Conservation (phyloP, 352 stramenopile genomes). For the Aphanomyces cochlioides region DNA sequence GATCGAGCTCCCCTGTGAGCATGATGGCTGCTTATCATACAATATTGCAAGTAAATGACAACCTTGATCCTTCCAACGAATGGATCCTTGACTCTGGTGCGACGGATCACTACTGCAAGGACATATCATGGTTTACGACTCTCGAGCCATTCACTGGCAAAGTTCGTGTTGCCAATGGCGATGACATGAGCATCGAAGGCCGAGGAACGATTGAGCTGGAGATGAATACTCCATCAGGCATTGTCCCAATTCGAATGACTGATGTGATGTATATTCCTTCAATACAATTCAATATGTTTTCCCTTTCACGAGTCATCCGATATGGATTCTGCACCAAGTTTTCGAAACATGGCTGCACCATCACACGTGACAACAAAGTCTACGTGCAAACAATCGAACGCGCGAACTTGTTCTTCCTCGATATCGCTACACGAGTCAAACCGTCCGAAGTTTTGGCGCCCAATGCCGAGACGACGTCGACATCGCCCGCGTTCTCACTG, state of each 20-base stretch:
- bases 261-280: neutral
- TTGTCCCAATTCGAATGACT: neutral
- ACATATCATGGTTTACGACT: neutral
- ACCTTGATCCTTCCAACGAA: neutral
- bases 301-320: neutral
- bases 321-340: slow-evolving; percentile 3
- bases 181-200: neutral
- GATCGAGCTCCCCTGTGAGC: neutral
- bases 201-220: neutral
- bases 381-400: neutral
- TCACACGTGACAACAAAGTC: slow-evolving; percentile 1
- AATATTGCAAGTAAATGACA: neutral
- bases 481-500: too few species aligned
- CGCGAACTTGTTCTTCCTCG: neutral
- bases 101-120: neutral
- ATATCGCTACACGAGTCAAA: too few species aligned
- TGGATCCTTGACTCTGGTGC: slow-evolving; percentile 6
- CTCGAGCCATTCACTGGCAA: neutral
- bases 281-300: neutral
- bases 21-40: neutral
- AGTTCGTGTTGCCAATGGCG: slow-evolving; percentile 1
- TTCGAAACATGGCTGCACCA: neutral
- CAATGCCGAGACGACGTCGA: too few species aligned
- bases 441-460: too few species aligned
- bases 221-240: neutral